Evolutionary conservation across 352 stramenopile genomes (phyloP).

Genomic region (Pythium periplocum): DNA sequence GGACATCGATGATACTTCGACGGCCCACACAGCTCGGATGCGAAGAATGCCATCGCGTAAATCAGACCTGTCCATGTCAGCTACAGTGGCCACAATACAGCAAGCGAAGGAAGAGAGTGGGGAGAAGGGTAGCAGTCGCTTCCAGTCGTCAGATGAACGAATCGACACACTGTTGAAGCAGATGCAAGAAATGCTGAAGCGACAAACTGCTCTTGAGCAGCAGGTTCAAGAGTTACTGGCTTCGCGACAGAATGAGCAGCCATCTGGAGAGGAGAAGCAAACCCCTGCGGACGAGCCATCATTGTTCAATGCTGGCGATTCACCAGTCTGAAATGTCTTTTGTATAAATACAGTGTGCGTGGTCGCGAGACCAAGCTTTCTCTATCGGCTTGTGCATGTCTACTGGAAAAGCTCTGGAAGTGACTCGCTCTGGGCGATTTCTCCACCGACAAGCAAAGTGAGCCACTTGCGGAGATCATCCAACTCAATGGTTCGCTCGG

Average conservation of each 20-base stretch:
- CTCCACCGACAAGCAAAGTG: conserved; percentile 47
- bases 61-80: too few relatives aligned
- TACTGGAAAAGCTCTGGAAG: conserved; percentile 32
- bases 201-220: conserved; percentile 26
- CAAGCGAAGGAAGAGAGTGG: too few relatives aligned
- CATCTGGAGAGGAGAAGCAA: too few relatives aligned
- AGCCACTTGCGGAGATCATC: conserved; percentile 60
- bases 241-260: neutral
- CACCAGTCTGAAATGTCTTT: too few relatives aligned
- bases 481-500: conserved; percentile 11
- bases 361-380: neutral
- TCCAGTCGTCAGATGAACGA: conserved; percentile 7
- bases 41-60: too few relatives aligned
- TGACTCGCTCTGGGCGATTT: conserved; percentile 42
- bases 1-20: too few relatives aligned
- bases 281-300: too few relatives aligned
- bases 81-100: too few relatives aligned
- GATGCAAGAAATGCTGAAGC: conserved; percentile 25
- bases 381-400: neutral
- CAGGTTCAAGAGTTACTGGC: conserved; percentile 25
- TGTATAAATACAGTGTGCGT: conserved; percentile 19
- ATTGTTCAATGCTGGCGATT: too few relatives aligned
- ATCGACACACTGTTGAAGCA: conserved; percentile 19
- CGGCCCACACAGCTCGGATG: too few relatives aligned
- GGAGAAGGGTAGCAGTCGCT: too few relatives aligned